Percentiles rank a stretch among this genome's conserved stretches.
Evolutionary conservation across 2,329 filamentous ascomycete genomes (phyloP).

Genomic region (Aspergillus sp.): DNA sequence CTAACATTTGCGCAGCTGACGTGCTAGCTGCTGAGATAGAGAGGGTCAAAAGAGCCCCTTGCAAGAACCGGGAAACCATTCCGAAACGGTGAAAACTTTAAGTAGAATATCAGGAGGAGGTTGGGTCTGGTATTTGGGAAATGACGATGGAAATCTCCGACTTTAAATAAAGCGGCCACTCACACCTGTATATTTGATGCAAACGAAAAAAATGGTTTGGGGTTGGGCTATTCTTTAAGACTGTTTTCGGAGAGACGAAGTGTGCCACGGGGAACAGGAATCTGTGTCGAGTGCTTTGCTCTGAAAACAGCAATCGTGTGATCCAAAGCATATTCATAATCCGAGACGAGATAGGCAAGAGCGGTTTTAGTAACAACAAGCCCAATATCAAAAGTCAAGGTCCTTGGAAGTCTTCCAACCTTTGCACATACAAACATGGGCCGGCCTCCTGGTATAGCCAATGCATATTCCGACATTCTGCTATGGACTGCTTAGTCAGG

Average conservation of each 20-base stretch:
- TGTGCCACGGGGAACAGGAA: conserved; percentile 2
- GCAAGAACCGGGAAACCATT: conserved; percentile 27
- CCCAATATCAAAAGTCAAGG: neutral
- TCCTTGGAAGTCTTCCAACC: neutral
- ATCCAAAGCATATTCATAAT: neutral
- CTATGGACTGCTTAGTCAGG: neutral
- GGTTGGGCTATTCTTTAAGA: neutral
- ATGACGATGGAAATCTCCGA: conserved; percentile 24
- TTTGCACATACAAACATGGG: neutral
- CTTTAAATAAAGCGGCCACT: conserved; percentile 31
- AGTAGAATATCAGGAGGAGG: conserved; percentile 19
- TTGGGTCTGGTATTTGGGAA: conserved; percentile 24
- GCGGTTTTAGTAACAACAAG: neutral
- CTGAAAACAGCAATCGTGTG: neutral
- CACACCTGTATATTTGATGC: conserved; percentile 18
- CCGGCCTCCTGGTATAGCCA: neutral
- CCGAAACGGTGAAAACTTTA: conserved; percentile 14
- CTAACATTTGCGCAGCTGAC: conserved; percentile 29
- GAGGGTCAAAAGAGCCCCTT: conserved; percentile 28
- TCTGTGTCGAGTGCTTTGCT: neutral
- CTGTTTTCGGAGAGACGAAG: conserved; percentile 11
- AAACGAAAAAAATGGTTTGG: neutral
- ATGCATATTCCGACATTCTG: neutral
- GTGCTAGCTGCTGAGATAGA: conserved; percentile 24
- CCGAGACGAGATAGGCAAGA: neutral